Evolutionary conservation across 805 yeast species (phyloP).

Genomic region (Pichia nanzhaoensis): DNA sequence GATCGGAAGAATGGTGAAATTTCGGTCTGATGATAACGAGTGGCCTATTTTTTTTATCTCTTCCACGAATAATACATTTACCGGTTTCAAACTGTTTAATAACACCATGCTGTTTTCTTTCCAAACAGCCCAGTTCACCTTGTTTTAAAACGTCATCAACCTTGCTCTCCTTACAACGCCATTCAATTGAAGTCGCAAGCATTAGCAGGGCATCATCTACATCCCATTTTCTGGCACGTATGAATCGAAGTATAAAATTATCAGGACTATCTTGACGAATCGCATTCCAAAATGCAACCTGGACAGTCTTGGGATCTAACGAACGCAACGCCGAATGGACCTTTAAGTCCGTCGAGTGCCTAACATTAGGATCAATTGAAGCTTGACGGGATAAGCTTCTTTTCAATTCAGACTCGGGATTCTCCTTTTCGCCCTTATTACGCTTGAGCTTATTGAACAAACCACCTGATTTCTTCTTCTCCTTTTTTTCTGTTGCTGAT

Average conservation of each 20-base stretch:
- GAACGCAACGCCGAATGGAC: conserved; percentile 46
- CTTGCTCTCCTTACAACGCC: conserved; percentile 61
- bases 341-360: conserved; percentile 28
- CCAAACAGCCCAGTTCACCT: conserved; percentile 63
- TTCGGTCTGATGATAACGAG: conserved; percentile 76
- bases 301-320: conserved; percentile 45
- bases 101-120: conserved; percentile 38
- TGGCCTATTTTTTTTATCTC: conserved; percentile 69
- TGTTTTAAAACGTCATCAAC: conserved; percentile 56
- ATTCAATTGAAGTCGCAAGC: conserved; percentile 65
- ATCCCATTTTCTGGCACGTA: conserved; percentile 85
- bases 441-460: conserved; percentile 25
- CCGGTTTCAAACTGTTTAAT: conserved; percentile 53
- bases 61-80: conserved; percentile 71
- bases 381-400: conserved; percentile 20
- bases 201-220: conserved; percentile 59
- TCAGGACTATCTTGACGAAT: conserved; percentile 78
- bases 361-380: conserved; percentile 24
- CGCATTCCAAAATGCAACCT: conserved; percentile 50
- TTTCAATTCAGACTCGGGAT: conserved; percentile 10
- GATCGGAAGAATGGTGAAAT: conserved; percentile 63
- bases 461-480: conserved; percentile 30
- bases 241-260: conserved; percentile 63
- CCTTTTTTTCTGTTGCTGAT: conserved; percentile 1
- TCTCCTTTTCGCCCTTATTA: conserved; percentile 16